Evolutionary conservation across 2,329 filamentous ascomycete species (phyloP), one percentile per base, ranked within the genome.

Genomic region (Sarocladiaceae sp.): DNA sequence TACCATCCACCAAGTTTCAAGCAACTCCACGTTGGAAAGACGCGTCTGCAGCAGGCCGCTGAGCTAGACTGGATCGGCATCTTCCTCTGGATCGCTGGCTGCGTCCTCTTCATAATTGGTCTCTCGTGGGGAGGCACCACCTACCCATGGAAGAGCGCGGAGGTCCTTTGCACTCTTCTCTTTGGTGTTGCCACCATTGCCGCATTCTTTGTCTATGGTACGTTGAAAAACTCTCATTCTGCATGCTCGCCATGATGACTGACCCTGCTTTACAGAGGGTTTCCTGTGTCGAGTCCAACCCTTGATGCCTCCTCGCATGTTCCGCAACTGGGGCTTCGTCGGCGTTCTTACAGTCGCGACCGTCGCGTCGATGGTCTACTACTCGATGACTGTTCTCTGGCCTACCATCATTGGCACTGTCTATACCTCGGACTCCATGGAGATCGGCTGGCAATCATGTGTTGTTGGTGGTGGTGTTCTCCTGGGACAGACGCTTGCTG

Each of bases 1-100:
- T 75, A 74, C 55, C 65, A 66, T 49, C 72, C 69, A 19, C 70
- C 72, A 0, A 64, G 62, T 6, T 72, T 65, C 53, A 53, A 61
- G 16, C 65, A 67, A 55, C 62, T 70, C 15, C 66, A 71, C 47
- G 53, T 63, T 19, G 55, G 59, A 29, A 66, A 64, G 53, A 58
- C 60, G 2, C 58, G 56, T 35, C 50, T 58, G 51, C 55, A 68
- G 48, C 60, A 65, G 51, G 48, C 68, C 33, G 65, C 60, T 51
- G 59, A 66, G 46, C 59, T 76, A 11, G 74, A 74, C 52, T 68
- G 59, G 47, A 45, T 68, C 31, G 70, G 70, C 23, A 65, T 72
- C 43, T 51, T 66, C 27, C 57, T 74, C 1, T 70, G 65, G 51
- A 50, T 63, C 11, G 53, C 57, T 12, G 69, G 70, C 19, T 59